A percentile compares a stretch with the other conserved stretches of the same genome.
Evolutionary conservation across 2,329 filamentous ascomycete species (phyloP).

Genomic region (Lecanoromycetidae sp.): DNA sequence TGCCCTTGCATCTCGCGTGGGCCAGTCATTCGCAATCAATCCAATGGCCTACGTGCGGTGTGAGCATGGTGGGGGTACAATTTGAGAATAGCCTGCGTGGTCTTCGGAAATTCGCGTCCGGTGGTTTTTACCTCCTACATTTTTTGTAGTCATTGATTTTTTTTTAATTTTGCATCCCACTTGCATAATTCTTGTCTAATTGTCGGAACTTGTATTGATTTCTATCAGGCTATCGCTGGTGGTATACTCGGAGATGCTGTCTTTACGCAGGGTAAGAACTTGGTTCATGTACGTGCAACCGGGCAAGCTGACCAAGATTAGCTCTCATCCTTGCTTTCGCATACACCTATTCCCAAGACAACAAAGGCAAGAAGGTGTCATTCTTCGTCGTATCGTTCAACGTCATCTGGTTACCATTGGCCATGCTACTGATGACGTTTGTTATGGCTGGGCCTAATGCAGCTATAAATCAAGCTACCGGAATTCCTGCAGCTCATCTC

Average conservation of each 20-base stretch:
- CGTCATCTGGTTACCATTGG: conserved; percentile 66
- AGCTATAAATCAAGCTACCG: conserved; percentile 55
- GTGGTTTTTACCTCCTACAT: conserved; percentile 59
- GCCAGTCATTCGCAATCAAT: conserved; percentile 57
- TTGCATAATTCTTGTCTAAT: not conserved
- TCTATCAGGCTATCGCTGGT: conserved; percentile 11
- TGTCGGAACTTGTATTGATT: conserved; percentile 6
- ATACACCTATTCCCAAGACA: conserved; percentile 80
- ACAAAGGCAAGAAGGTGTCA: conserved; percentile 59
- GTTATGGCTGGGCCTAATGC: conserved; percentile 49
- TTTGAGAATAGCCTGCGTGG: conserved; percentile 52
- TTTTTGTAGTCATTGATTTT: too few species aligned
- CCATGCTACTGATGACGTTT: conserved; percentile 63
- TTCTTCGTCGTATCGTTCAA: conserved; percentile 79
- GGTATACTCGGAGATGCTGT: conserved; percentile 7
- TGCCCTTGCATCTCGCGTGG: conserved; percentile 52
- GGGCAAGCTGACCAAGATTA: too few species aligned
- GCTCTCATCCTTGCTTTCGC: conserved; percentile 67
- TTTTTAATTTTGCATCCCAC: too few species aligned
- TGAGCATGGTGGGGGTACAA: conserved; percentile 65
- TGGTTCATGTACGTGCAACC: not conserved
- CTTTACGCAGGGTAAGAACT: conserved; percentile 13
- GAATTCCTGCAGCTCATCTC: conserved; percentile 76
- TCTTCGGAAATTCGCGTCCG: conserved; percentile 44
- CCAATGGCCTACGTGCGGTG: conserved; percentile 50